Evolutionary conservation across 2,329 filamentous ascomycete genomes (phyloP).

Genomic region (Ophiostoma fasciatum): DNA sequence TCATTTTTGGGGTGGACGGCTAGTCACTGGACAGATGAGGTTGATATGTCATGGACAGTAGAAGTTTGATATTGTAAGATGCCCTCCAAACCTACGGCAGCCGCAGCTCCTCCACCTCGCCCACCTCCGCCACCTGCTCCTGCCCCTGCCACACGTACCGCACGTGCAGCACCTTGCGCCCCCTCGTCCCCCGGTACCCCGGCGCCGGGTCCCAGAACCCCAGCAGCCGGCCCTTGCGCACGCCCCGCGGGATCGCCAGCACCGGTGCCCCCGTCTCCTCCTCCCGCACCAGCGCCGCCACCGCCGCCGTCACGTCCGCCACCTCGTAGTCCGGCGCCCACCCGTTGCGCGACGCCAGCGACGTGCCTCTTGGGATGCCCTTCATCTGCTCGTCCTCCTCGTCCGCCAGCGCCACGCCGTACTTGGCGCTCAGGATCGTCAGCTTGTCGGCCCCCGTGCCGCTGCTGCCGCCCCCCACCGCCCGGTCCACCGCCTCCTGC

Average conservation of each 20-base stretch:
- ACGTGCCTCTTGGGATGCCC: slow-evolving; percentile 16
- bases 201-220: slow-evolving; percentile 39
- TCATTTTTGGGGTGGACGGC: slow-evolving; percentile 27
- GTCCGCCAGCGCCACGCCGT: slow-evolving; percentile 20
- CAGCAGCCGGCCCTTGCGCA: slow-evolving; percentile 28
- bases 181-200: slow-evolving; percentile 8
- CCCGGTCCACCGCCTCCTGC: slow-evolving; percentile 21
- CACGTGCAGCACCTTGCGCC: slow-evolving; percentile 30
- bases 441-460: slow-evolving; percentile 19
- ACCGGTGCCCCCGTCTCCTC: too few species aligned
- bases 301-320: slow-evolving; percentile 33
- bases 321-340: slow-evolving; percentile 22
- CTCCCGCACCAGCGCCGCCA: slow-evolving; percentile 26
- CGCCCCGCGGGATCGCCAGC: slow-evolving; percentile 24
- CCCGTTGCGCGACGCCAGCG: slow-evolving; percentile 13
- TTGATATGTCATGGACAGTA: too few species aligned
- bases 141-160: slow-evolving; percentile 26
- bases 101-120: slow-evolving; percentile 21
- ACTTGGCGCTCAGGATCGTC: slow-evolving; percentile 34
- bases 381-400: slow-evolving; percentile 2
- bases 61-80: too few species aligned
- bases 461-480: slow-evolving; percentile 10
- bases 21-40: too few species aligned
- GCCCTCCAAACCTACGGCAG: too few species aligned
- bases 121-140: slow-evolving; percentile 22